Conservation (phyloP, 805 yeast genomes). For the Wickerhamiella vanderwaltii region DNA sequence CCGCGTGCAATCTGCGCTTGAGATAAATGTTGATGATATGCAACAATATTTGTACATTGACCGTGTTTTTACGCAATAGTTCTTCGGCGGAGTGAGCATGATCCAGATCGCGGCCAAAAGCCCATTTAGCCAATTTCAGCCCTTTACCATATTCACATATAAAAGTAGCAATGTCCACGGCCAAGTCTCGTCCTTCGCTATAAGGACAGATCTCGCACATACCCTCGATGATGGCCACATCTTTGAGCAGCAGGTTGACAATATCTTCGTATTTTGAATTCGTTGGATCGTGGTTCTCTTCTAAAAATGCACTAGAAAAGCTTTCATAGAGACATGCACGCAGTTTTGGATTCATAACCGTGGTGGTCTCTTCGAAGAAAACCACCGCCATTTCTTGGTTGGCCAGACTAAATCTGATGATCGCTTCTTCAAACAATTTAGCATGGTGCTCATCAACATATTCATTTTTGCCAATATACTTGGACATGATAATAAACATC, state of each 20-base stretch:
- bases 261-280: not conserved
- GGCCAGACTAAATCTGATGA: not conserved
- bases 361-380: slow-evolving; percentile 3
- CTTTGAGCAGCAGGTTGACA: not conserved
- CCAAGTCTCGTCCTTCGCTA: not conserved
- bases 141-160: slow-evolving; percentile 2
- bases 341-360: not conserved
- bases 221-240: not conserved
- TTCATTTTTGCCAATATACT: not conserved
- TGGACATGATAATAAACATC: not conserved
- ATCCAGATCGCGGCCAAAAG: slow-evolving; percentile 3
- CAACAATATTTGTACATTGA: slow-evolving; percentile 2
- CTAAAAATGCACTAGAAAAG: not conserved
- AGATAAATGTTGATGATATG: not conserved
- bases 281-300: not conserved
- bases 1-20: not conserved
- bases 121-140: slow-evolving; percentile 8
- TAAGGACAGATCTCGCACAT: slow-evolving; percentile 10
- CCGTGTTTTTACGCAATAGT: slow-evolving; percentile 6
- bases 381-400: slow-evolving; percentile 10
- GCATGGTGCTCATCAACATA: not conserved
- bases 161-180: not conserved
- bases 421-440: not conserved
- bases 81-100: slow-evolving; percentile 5
- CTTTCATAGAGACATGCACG: slow-evolving; percentile 4